Base-by-base conservation (phyloP, 2,329 filamentous ascomycete genomes). In the Penicillium aurantiogriseum region DNA sequence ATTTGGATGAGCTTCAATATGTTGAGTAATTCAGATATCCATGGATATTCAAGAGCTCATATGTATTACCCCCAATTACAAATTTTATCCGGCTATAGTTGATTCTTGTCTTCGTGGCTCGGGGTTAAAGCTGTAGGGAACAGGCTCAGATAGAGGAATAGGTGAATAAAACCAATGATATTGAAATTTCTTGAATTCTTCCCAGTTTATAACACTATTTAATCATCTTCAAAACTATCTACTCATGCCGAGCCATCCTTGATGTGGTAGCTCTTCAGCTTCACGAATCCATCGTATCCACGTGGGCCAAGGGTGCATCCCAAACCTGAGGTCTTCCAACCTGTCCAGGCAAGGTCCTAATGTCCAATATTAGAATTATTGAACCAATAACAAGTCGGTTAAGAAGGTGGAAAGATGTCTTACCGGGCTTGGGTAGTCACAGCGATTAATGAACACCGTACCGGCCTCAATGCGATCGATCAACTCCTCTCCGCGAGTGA, bases 241-340 rank as follows among this genome's bases (percentile, higher is more conserved):
- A 10, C 27, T 47, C 27, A 60, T n/a, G 29, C 38, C 13, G 25
- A 51, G 25, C 38, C 49, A 42, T 66, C 57, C 47, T 71, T 96
- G 71, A 96, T 76, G 74, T 97, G 92, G 76, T 88, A 95, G 80
- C 90, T 96, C 86, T 96, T 96, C 69, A 95, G 81, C 81, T 92
- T 94, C 67, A 93, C 88, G 71, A 96, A 96, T 69, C 93, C 90
- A 67, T 96, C 92, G 70, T 92, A 97, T 13, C 91, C 92, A 68
- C 91, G 93, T 64, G 81, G 88, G 76, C 90, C 92, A 67, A 97
- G 78, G 9, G 91, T 96, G 68, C 90, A 88, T 33, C 92, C 92
- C 76, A 90, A 90, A 60, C 92, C 92, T 54, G 91, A 96, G 71
- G 94, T 89, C 80, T 96, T 97, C 91, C 91, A 96, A 7, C 92